Percentiles rank a stretch among this genome's conserved stretches.
Conservation (phyloP, 2,329 filamentous ascomycete genomes). For the Ophioceras dolichostomum region DNA sequence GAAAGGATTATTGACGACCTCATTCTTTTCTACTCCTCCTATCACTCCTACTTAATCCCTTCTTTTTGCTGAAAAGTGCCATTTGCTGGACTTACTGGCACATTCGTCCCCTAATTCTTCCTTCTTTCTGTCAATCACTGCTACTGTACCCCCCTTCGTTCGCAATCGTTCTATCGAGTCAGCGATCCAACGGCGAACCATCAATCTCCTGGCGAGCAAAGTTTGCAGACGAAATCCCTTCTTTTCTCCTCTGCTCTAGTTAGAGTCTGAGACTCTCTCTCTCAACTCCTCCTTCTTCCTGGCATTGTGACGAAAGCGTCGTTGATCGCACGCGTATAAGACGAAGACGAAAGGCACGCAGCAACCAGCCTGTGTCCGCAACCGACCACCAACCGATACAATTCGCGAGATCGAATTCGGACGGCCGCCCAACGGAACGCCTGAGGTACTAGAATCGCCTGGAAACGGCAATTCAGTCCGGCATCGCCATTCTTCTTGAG, state of each 20-base stretch:
- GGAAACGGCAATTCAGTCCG: neutral
- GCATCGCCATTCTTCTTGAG: neutral
- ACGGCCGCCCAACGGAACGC: no score
- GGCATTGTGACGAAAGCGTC: no score
- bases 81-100: neutral
- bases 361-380: no score
- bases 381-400: no score
- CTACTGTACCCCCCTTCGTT: neutral
- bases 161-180: neutral
- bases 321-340: no score
- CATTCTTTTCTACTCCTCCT: neutral
- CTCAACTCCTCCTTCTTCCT: no score
- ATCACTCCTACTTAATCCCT: neutral
- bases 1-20: neutral
- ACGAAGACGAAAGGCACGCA: no score
- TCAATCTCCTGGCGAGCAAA: conserved; percentile 1
- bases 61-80: neutral
- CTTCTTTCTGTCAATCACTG: neutral
- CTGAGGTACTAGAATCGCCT: no score
- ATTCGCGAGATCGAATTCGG: no score
- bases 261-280: no score
- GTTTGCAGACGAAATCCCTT: no score
- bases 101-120: conserved; percentile 2
- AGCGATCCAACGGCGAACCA: neutral
- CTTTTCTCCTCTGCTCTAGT: no score